Evolutionary conservation across 371 early-diverging fungal genomes (phyloP).

Genomic region (Actinomortierella ambigua): DNA sequence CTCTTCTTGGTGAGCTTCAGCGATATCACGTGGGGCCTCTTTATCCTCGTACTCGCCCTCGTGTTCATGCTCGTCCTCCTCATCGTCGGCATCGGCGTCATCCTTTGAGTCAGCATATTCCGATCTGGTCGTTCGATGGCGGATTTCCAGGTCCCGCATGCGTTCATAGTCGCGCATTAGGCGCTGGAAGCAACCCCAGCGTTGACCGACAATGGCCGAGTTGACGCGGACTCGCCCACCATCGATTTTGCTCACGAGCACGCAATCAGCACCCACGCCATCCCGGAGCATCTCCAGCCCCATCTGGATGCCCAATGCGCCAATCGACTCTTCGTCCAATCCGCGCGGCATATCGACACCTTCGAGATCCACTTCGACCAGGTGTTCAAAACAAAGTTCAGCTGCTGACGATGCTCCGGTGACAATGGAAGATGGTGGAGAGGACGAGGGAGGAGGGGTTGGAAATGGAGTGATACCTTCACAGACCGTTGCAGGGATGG

Average conservation of each 20-base stretch:
- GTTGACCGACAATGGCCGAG: conserved; percentile 64
- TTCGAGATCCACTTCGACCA: conserved; percentile 69
- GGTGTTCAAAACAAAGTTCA: conserved; percentile 69
- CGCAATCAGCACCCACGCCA: conserved; percentile 60
- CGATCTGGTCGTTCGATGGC: conserved; percentile 4
- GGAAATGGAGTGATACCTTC: too few species aligned
- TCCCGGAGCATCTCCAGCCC: conserved; percentile 65
- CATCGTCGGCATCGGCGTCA: too few species aligned
- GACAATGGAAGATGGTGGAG: conserved; percentile 51
- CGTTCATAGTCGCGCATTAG: conserved; percentile 50
- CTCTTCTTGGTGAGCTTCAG: too few species aligned
- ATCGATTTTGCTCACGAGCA: conserved; percentile 58
- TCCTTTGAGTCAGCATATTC: too few species aligned
- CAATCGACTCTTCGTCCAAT: conserved; percentile 52
- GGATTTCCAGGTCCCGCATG: conserved; percentile 2
- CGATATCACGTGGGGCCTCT: too few species aligned
- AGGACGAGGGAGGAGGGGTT: conserved; percentile 7
- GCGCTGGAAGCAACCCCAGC: conserved; percentile 67
- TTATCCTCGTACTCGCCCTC: too few species aligned
- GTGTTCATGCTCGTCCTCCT: too few species aligned
- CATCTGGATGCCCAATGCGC: conserved; percentile 56
- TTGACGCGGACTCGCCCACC: conserved; percentile 60
- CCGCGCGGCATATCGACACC: conserved; percentile 65
- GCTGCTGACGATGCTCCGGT: too few species aligned
- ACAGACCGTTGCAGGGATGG: too few species aligned